Base-by-base conservation (phyloP, 2,329 filamentous ascomycete genomes). In the Exophiala sp. region DNA sequence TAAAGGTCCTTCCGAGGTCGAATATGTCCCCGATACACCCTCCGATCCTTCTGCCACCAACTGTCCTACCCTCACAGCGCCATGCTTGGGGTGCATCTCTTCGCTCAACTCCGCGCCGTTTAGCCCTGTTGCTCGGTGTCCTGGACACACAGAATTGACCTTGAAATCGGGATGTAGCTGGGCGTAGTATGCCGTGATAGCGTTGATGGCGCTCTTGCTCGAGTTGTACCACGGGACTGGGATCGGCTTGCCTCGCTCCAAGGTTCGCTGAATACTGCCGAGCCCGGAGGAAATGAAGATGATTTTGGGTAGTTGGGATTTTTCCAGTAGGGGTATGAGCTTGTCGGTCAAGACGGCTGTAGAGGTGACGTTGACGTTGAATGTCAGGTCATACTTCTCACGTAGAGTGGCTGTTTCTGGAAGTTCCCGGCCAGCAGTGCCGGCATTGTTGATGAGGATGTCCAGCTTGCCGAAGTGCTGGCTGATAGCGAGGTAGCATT, bases 361-460 rank as follows among this genome's bases (percentile, higher is more conserved):
- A 5, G 60, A 61, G 29, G 58, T 60, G 20, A 65, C 56, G 43
- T 67, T 67, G 49, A 65, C 61, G 32, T 59, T 57, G 47, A 57
- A 62, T 16, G 58, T 60, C 11, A 59, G 47, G 55, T 64, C 57
- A 53, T 59, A 66, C 24, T 54, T 54, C 3, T 65, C 50, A 21
- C 60, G 58, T 34, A 56, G 46, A 34, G 51, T 57, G 11, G 57
- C 50, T 35, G 51, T 52, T 12, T 45, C 32, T 1, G 49, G 36
- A 9, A 52, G 55, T 35, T 55, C 50, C 21, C 55, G 48, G 5
- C 54, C 64, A 5, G 66, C 44, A 5, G 65, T 51, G 1, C 63
- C 69, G 10, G 68, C 69, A 48, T 71, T 71, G 50, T 71, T 71
- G 54, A 72, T 65, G 21, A 71, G 61, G 29, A 72, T 59, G 42